Evolutionary conservation across 305 asterid genomes (phyloP).

Genomic region (Andrographis paniculata): DNA sequence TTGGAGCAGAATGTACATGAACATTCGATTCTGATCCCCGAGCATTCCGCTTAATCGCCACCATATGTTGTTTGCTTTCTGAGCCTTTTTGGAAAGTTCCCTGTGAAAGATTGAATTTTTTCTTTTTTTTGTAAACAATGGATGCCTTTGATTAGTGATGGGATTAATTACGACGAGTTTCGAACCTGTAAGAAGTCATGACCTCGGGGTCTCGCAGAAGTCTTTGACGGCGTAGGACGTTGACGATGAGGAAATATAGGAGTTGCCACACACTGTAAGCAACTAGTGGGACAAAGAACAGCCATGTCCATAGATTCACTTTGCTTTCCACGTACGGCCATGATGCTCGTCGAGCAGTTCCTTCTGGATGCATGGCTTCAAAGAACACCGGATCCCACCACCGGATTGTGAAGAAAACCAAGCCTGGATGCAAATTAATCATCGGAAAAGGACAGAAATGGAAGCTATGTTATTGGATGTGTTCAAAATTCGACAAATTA

Average conservation of each 20-base stretch:
- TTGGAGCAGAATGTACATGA: slow-evolving; percentile 84
- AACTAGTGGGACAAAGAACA: slow-evolving; percentile 74
- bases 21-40: slow-evolving; percentile 84
- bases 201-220: slow-evolving; percentile 86
- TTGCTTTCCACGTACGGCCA: slow-evolving; percentile 85
- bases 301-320: slow-evolving; percentile 89
- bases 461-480: no score
- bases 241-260: slow-evolving; percentile 78
- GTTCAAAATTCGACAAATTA: slow-evolving; percentile 1
- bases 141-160: no score
- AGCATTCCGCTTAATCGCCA: slow-evolving; percentile 97
- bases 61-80: slow-evolving; percentile 88
- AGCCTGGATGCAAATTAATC: slow-evolving; percentile 39
- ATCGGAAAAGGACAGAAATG: no score
- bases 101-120: slow-evolving; percentile 22
- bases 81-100: slow-evolving; percentile 92
- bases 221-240: slow-evolving; percentile 89
- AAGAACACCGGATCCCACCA: slow-evolving; percentile 93
- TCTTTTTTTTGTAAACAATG: no score
- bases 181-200: slow-evolving; percentile 96
- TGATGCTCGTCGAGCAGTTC: slow-evolving; percentile 58
- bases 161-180: not conserved
- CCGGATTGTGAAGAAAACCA: slow-evolving; percentile 89
- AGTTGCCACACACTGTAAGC: slow-evolving; percentile 85
- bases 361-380: slow-evolving; percentile 86